A percentile compares a stretch with the other conserved stretches of the same genome.
Evolutionary conservation across 176 grass and related monocot genomes (phyloP).

Genomic region (Lolium multiflorum): DNA sequence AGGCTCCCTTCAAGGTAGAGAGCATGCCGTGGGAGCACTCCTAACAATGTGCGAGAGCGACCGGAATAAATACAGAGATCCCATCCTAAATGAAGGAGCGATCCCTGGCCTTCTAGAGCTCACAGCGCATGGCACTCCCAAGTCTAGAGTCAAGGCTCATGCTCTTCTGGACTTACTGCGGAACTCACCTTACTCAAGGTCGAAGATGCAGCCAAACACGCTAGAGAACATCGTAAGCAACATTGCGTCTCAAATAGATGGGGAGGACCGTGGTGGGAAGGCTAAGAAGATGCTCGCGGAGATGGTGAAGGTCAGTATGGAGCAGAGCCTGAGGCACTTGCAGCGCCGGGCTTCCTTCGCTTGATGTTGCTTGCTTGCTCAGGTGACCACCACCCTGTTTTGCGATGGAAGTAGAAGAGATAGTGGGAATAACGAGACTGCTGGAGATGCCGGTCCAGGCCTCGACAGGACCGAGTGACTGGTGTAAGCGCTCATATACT

Average conservation of each 20-base stretch:
- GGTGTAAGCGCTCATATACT: constrained; percentile 50
- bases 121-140: constrained; percentile 79
- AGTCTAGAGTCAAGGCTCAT: constrained; percentile 69
- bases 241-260: constrained; percentile 76
- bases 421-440: constrained; percentile 55
- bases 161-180: constrained; percentile 74
- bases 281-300: constrained; percentile 95
- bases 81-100: constrained; percentile 80
- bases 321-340: constrained; percentile 92
- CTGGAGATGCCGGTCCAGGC: constrained; percentile 71
- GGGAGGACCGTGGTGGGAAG: constrained; percentile 73
- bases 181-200: constrained; percentile 57
- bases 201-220: constrained; percentile 60
- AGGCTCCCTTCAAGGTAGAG: constrained; percentile 76
- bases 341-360: constrained; percentile 81
- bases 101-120: constrained; percentile 94
- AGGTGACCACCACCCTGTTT: constrained; percentile 29
- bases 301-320: constrained; percentile 97
- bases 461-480: constrained; percentile 60
- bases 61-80: constrained; percentile 66
- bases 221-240: constrained; percentile 89
- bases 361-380: constrained; percentile 10
- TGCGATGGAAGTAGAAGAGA: constrained; percentile 41
- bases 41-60: constrained; percentile 81
- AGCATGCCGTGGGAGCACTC: constrained; percentile 78